Evolutionary conservation across 768 basidiomycete genomes (phyloP).

Genomic region (Fistulinella prunicolor): DNA sequence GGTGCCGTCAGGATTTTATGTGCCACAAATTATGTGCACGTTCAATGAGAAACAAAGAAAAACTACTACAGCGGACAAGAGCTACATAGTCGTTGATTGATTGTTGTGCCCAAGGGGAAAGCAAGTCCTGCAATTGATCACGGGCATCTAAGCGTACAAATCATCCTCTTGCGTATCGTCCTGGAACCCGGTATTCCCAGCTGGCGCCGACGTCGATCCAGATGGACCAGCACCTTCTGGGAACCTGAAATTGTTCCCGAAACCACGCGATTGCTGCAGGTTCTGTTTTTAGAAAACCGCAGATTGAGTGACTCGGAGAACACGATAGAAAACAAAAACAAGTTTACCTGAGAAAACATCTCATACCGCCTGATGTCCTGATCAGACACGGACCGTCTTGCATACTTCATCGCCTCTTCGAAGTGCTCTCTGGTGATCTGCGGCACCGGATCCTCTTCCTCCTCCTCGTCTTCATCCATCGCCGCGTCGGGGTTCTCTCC

Average conservation of each 20-base stretch:
- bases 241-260: conserved; percentile 98
- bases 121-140: no score
- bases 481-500: conserved; percentile 65
- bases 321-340: conserved; percentile 2
- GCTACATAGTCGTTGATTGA: no score
- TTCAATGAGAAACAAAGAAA: conserved; percentile 1
- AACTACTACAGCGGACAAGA: conserved; percentile 6
- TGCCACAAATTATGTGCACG: no score
- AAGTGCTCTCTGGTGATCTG: conserved; percentile 90
- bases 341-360: conserved; percentile 87
- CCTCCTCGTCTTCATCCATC: conserved; percentile 61
- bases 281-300: conserved; percentile 50
- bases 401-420: conserved; percentile 98
- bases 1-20: no score
- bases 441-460: conserved; percentile 86
- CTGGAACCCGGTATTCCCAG: conserved; percentile 75
- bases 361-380: conserved; percentile 97
- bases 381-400: conserved; percentile 95
- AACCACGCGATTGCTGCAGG: conserved; percentile 86
- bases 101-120: no score
- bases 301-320: background rate
- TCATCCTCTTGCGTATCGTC: conserved; percentile 90
- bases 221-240: conserved; percentile 61
- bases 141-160: conserved; percentile 80
- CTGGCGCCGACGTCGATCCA: conserved; percentile 37